Evolutionary conservation across 2,329 filamentous ascomycete species (phyloP).

Genomic region (Pseudocercospora fijiensis): DNA sequence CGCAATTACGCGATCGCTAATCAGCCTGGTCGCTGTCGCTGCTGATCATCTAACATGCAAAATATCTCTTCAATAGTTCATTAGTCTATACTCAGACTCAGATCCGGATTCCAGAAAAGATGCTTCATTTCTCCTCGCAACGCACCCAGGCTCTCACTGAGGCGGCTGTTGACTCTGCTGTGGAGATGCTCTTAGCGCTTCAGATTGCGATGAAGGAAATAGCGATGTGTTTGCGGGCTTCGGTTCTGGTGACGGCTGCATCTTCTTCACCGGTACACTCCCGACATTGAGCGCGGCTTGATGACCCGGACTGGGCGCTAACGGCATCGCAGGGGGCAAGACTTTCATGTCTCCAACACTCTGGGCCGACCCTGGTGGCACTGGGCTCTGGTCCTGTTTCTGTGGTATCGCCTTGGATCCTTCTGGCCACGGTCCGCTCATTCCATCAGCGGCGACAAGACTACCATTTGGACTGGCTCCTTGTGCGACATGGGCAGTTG

Average conservation of each 20-base stretch:
- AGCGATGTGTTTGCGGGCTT: not conserved
- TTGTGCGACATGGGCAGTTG: constrained; percentile 6
- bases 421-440: constrained; percentile 37
- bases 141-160: not conserved
- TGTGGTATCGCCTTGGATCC: constrained; percentile 34
- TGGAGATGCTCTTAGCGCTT: not conserved
- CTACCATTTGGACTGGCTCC: constrained; percentile 20
- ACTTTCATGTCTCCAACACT: constrained; percentile 26
- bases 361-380: constrained; percentile 21
- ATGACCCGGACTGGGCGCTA: constrained; percentile 33
- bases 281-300: constrained; percentile 27
- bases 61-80: not conserved
- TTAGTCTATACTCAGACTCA: not conserved
- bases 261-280: constrained; percentile 36
- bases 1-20: not conserved
- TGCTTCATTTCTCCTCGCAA: not conserved
- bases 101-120: not conserved
- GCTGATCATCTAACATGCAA: not conserved
- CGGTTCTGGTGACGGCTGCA: constrained; percentile 13
- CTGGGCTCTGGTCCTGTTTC: constrained; percentile 35
- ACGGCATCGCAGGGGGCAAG: constrained; percentile 28
- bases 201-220: not conserved
- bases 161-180: not conserved
- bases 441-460: constrained; percentile 36
- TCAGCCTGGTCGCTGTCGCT: not conserved